phyloP scores from a whole-genome alignment of 2,329 filamentous ascomycete species.

The Ascosphaera pollenicola region DNA sequence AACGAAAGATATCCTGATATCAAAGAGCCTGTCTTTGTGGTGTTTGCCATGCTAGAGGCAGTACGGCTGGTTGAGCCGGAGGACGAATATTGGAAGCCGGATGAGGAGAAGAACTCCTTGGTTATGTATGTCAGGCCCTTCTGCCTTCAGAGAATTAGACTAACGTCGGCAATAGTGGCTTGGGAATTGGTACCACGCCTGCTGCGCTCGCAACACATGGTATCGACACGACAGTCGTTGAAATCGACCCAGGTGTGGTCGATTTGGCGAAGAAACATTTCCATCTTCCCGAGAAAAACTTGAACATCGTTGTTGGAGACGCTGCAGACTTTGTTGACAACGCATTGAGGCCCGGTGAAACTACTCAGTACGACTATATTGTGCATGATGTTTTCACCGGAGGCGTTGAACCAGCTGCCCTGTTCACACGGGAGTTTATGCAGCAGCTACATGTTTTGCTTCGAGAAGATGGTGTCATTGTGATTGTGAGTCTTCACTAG shows the following conservation, averaged over 20 bases:
- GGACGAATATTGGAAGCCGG: constrained; percentile 18
- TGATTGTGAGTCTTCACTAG: constrained; percentile 41
- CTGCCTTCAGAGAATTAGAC: constrained; percentile 1
- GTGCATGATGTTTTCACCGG: constrained; percentile 97
- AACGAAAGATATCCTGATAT: constrained; percentile 31
- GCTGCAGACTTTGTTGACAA: constrained; percentile 45
- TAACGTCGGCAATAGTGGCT: constrained; percentile 33
- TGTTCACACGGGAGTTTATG: constrained; percentile 79
- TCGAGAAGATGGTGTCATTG: constrained; percentile 58
- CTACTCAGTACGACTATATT: constrained; percentile 58
- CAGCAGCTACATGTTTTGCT: constrained; percentile 47
- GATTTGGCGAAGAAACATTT: constrained; percentile 71
- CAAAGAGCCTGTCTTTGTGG: constrained; percentile 74
- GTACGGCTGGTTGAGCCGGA: constrained; percentile 53
- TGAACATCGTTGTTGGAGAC: constrained; percentile 61
- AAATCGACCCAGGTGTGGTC: constrained; percentile 80
- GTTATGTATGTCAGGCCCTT: constrained; percentile 43
- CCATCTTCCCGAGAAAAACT: constrained; percentile 49
- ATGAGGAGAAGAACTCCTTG: constrained; percentile 53
- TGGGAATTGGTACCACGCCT: constrained; percentile 82
- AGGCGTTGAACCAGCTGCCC: constrained; percentile 66
- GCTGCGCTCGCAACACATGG: constrained; percentile 70
- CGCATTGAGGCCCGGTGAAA: constrained; percentile 25
- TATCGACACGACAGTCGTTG: constrained; percentile 80
- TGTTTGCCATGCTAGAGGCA: constrained; percentile 92